Conservation (phyloP, 257 asterid genomes). For the Solanum commersonii region DNA sequence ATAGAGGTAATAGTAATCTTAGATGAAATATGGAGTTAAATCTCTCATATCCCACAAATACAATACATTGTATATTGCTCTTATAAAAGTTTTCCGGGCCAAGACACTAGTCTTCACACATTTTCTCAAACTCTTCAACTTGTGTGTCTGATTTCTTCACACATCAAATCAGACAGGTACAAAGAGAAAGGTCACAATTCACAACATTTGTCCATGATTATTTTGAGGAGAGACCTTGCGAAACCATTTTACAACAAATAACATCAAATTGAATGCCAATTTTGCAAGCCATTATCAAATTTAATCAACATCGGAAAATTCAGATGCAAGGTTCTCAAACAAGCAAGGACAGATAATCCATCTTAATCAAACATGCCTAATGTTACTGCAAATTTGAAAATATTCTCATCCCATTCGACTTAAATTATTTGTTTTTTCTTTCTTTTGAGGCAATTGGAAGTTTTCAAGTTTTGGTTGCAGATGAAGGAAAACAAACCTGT, state of each 20-base stretch:
- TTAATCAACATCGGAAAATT: neutral
- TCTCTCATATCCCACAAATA: neutral
- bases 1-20: neutral
- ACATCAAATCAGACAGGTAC: neutral
- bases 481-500: slow-evolving; percentile 45
- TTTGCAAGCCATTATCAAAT: neutral
- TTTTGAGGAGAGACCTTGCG: neutral
- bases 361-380: neutral
- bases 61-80: neutral
- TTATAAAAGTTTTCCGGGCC: neutral
- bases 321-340: neutral
- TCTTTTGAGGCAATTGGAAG: neutral
- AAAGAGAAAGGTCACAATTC: neutral
- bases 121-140: neutral
- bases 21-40: neutral
- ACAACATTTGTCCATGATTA: neutral
- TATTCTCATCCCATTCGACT: neutral
- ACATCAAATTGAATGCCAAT: neutral
- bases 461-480: neutral
- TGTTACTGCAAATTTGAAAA: neutral
- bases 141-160: neutral
- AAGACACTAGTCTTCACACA: neutral
- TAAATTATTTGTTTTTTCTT: neutral
- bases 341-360: neutral
- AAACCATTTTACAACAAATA: neutral